Evolutionary conservation across 805 yeast species (phyloP), one percentile per base, ranked within the genome.

Genomic region (Myxozyma sirexii): DNA sequence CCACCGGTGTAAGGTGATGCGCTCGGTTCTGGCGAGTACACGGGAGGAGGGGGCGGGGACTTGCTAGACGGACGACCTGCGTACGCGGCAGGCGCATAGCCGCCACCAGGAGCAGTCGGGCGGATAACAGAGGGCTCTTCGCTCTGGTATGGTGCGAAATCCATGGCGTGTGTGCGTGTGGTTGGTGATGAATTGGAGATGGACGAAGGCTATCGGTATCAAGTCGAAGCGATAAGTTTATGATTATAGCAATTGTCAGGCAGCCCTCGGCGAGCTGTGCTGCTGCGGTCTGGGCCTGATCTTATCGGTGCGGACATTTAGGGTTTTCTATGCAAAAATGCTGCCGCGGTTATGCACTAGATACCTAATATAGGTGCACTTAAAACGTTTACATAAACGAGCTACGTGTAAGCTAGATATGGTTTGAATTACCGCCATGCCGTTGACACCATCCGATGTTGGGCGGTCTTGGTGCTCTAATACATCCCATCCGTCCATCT

Each of bases 141-240:
- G 35, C 66, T 62, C 48, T 62, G 66, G 50, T 62, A 62, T 12
- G 66, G 66, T 12, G 66, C 64, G 54, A 62, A 62, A 62, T 62
- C 66, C 66, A 62, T 62, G 19, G 56, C 38, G 24, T 3, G 31
- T 19, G 41, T 29, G 29, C 24, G 47, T 26, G 37, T 39, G 24
- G 3, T 17, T 23, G 21, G 46, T 31, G 37, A 3, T 33, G 37
- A 2, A n/a, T 12, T n/a, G 21, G 45, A 43, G 2, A 42, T 17
- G 12, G 19, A 12, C 21, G 33, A 21, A 15, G n/a, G 26, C 4
- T 15, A 15, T 19, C 37, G 26, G 27, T n/a, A 27, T 8, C 19
- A 31, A 19, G 17, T 26, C 33, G 33, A 29, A 43, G 46, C 46
- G 26, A 29, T 13, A 8, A 29, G 26, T 27, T n/a, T 31, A 6